A percentile compares a stretch with the other conserved stretches of the same genome.
These are phyloP conservation scores for Calonectria fujianensis DNA, from an alignment of 2,329 filamentous ascomycete species.

Conservation along the genomic window DNA sequence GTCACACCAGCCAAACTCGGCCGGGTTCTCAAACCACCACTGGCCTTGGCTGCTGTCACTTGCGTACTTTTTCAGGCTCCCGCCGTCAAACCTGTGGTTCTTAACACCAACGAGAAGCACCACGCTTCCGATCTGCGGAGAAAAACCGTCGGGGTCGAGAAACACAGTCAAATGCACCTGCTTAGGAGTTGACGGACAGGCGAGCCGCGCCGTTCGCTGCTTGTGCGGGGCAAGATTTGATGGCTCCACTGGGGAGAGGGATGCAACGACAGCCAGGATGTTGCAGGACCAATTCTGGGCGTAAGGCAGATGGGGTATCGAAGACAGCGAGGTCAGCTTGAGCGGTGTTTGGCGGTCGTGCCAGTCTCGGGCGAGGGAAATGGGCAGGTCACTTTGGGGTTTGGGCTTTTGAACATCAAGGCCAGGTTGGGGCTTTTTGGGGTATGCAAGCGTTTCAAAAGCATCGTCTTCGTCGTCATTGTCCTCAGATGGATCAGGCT, in stretches of 20 bases:
- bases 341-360: conserved; percentile 65
- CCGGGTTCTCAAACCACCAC: conserved; percentile 73
- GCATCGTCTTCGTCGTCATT: conserved; percentile 59
- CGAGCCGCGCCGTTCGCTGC: conserved; percentile 72
- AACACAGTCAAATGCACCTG: conserved; percentile 73
- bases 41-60: conserved; percentile 60
- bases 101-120: conserved; percentile 74
- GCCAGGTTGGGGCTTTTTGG: conserved; percentile 41
- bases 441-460: conserved; percentile 61
- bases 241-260: conserved; percentile 68
- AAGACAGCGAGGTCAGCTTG: conserved; percentile 70
- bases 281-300: conserved; percentile 76
- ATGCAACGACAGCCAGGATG: conserved; percentile 70
- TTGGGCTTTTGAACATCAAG: conserved; percentile 14
- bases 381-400: conserved; percentile 48
- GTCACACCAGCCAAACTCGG: conserved; percentile 69
- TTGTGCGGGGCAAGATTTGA: conserved; percentile 68
- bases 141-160: conserved; percentile 70
- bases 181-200: conserved; percentile 71
- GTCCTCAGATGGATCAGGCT: background rate
- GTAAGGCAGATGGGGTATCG: conserved; percentile 72
- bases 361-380: conserved; percentile 65
- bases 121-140: conserved; percentile 67
- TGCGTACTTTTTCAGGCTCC: conserved; percentile 66
- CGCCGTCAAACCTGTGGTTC: conserved; percentile 73